phyloP scores from a whole-genome alignment of 192 early-diverging fungal genomes.

The Geranomyces variabilis region DNA sequence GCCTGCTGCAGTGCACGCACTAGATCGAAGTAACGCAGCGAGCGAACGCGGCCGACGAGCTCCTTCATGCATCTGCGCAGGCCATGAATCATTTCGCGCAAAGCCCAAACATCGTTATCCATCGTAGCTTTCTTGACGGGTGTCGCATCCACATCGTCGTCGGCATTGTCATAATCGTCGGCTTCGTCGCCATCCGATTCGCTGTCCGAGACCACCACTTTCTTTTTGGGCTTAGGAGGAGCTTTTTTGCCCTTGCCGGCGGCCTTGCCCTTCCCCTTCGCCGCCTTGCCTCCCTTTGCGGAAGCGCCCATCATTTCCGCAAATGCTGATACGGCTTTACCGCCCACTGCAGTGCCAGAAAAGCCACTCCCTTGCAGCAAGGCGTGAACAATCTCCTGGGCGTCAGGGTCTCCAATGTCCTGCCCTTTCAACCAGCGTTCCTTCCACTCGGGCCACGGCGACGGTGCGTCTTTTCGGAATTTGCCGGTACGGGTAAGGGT shows the following conservation, averaged over 20 bases:
- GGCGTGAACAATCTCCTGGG: slow-evolving; percentile 34
- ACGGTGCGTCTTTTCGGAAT: slow-evolving; percentile 26
- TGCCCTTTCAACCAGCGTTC: slow-evolving; percentile 14
- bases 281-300: slow-evolving; percentile 5
- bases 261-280: slow-evolving; percentile 13
- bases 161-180: slow-evolving; percentile 6
- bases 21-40: slow-evolving; percentile 43
- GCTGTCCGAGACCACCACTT: background rate
- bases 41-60: slow-evolving; percentile 45
- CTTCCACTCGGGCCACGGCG: slow-evolving; percentile 17
- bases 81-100: slow-evolving; percentile 39
- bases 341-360: background rate
- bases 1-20: slow-evolving; percentile 35
- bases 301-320: slow-evolving; percentile 20
- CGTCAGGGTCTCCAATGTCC: slow-evolving; percentile 41
- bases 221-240: background rate
- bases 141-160: slow-evolving; percentile 1
- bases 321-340: background rate
- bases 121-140: slow-evolving; percentile 17
- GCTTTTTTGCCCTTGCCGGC: background rate
- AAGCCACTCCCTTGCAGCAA: slow-evolving; percentile 20
- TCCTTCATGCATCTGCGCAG: slow-evolving; percentile 39
- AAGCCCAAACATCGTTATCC: slow-evolving; percentile 34
- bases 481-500: slow-evolving; percentile 14
- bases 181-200: slow-evolving; percentile 1